Evolutionary conservation across 768 basidiomycete species (phyloP), one percentile per base, ranked within the genome.

Genomic region (Pisolithus marmoratus): DNA sequence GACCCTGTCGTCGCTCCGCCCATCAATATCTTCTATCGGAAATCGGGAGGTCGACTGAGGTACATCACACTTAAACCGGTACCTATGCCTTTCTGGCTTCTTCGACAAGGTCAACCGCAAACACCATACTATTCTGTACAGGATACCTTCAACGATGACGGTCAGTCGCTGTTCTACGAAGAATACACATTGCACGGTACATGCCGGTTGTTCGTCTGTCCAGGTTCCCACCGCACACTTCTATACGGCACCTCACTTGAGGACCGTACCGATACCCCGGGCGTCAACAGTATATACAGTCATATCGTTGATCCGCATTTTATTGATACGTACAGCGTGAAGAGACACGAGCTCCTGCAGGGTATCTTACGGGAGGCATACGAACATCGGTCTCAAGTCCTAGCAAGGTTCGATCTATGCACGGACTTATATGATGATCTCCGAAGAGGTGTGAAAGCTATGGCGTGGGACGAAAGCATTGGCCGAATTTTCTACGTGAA

Each of bases 381-480:
- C 41, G 54, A 29, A 1, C 40, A 34, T 4, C 62, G 68, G 1
- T 56, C 59, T 31, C 51, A 49, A 5, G 57, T 53, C 52, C 52
- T 68, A 55, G 68, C 64, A 46, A 66, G 58, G 38, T 66, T 68
- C 26, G 49, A 49, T 29, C 14, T 63, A 41, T 26, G 52, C 2
- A 20, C 48, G 2, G 58, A 66, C 44, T 49, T 68, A 5, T 52
- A 59, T 2, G 29, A 44, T 2, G 58, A 62, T 11, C 38, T 59
- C 46, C 31, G 57, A 49, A 40, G 58, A 4, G 77, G 74, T 8
- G 61, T 82, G 34, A 64, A 66, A n/a, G 72, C 79, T 17, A 74
- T 85, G 31, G 71, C 79, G 7, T 87, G 82, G 81, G 85, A 87
- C 54, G 84, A 87, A 62, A 70, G 74, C 22, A 80, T 78, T 12